Base-by-base conservation (phyloP, 306 rosid genomes). In the Myrica gale region DNA sequence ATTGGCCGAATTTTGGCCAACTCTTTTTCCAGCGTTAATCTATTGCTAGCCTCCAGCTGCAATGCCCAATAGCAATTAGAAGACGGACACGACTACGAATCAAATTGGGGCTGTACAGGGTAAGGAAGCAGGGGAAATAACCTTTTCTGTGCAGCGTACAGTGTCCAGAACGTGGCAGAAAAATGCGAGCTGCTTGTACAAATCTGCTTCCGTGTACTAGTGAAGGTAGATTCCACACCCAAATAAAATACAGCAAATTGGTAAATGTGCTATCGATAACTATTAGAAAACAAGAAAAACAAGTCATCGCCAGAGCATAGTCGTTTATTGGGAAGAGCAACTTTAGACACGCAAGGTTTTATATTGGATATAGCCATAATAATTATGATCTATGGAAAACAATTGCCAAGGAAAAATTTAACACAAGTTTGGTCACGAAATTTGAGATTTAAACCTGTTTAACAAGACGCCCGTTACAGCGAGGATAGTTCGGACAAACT, bases 401-500 rank as follows among this genome's bases (percentile, higher is more conserved):
- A 75, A 72, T 53, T n/a, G 37, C 46, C 45, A 51, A 45, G 19
- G 4, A 6, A 43, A 19, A 11, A 7, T 77, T 16, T 21, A 47
- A 74, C 41, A 32, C 50, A 55, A 1, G 15, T 39, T 72, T n/a
- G 16, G 19, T 50, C 53, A 85, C 68, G 19, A 46, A 61, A 73
- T 48, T 74, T 26, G 46, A 9, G 17, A 85, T 77, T 62, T 41
- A 82, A 82, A 95, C 98, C 96, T 88, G 81, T 85, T 97, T 88
- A 39, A 73, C 69, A 52, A 95, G 96, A 80, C 76, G 90, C 23
- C 98, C 98, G 7, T 88, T 89, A 86, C 97, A 95, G 63, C 87
- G 91, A 48, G 97, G 97, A 79, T 95, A 90, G 81, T 92, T 88
- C 42, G 98, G 97, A 83, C 98, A 95, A 19, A 92, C 93, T 5